Evolutionary conservation across 2,329 filamentous ascomycete genomes (phyloP).

Genomic region (Emergomyces pasteurianus): DNA sequence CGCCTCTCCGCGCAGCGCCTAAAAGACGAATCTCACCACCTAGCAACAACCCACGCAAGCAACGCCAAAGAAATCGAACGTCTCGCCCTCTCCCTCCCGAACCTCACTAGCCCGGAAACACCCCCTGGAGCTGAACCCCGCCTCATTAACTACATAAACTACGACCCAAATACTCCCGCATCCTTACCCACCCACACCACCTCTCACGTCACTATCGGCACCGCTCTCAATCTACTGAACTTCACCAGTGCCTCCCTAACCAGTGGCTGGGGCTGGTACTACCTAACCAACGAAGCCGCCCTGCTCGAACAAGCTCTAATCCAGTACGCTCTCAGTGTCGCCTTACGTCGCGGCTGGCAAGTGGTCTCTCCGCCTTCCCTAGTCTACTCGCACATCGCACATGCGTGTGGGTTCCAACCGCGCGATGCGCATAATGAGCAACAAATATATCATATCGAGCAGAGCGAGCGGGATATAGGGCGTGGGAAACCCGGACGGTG

Average conservation of each 20-base stretch:
- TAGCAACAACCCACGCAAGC: conserved; percentile 20
- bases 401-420: conserved; percentile 88
- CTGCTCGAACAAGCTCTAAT: conserved; percentile 90
- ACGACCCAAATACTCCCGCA: conserved; percentile 40
- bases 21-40: conserved; percentile 25
- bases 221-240: conserved; percentile 78
- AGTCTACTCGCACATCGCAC: conserved; percentile 82
- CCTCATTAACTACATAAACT: conserved; percentile 68
- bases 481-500: conserved; percentile 56
- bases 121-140: conserved; percentile 56
- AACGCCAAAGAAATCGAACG: conserved; percentile 52
- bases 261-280: conserved; percentile 97
- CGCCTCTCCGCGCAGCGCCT: conserved; percentile 28
- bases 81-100: conserved; percentile 70
- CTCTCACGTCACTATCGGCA: conserved; percentile 78
- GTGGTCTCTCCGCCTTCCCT: conserved; percentile 75
- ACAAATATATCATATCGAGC: conserved; percentile 74
- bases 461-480: conserved; percentile 49
- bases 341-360: conserved; percentile 63
- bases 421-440: conserved; percentile 83
- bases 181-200: conserved; percentile 31
- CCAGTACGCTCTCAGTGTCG: conserved; percentile 68
- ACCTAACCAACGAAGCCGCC: conserved; percentile 79
- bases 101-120: conserved; percentile 66
- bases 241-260: conserved; percentile 71